These are phyloP conservation scores for Tuber indicum DNA, from an alignment of 495 filamentous ascomycete species.

Conservation along the genomic window DNA sequence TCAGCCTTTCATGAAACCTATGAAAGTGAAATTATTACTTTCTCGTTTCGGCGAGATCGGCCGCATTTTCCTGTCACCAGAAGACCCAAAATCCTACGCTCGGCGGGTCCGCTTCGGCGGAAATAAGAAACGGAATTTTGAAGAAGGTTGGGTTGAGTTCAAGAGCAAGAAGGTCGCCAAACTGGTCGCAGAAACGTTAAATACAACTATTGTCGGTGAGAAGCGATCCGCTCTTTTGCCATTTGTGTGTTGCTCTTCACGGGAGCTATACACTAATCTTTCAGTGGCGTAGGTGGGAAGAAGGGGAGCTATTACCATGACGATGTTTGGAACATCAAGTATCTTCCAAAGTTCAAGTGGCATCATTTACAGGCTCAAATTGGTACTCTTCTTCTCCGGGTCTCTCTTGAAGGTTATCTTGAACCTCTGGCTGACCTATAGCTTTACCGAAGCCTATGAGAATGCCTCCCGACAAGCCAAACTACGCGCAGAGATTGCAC, in stretches of 20 bases:
- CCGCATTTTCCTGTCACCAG: slow-evolving; percentile 80
- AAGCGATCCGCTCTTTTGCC: background rate
- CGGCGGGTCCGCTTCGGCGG: slow-evolving; percentile 60
- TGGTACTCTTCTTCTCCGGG: slow-evolving; percentile 46
- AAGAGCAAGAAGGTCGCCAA: slow-evolving; percentile 70
- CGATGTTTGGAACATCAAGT: slow-evolving; percentile 83
- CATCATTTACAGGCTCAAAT: slow-evolving; percentile 50
- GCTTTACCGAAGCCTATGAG: slow-evolving; percentile 48
- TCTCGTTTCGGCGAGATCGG: slow-evolving; percentile 71
- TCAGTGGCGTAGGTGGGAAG: slow-evolving; percentile 55
- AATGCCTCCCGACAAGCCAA: slow-evolving; percentile 72
- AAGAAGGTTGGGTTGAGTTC: slow-evolving; percentile 95
- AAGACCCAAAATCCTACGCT: slow-evolving; percentile 57
- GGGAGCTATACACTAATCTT: background rate
- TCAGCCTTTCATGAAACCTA: slow-evolving; percentile 81
- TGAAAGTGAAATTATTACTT: slow-evolving; percentile 68
- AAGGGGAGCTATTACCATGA: slow-evolving; percentile 88
- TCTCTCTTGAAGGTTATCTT: slow-evolving; percentile 59
- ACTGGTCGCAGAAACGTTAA: slow-evolving; percentile 73
- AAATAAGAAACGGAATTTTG: slow-evolving; percentile 81
- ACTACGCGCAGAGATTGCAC: slow-evolving; percentile 71
- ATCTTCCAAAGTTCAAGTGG: slow-evolving; percentile 85
- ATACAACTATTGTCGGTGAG: slow-evolving; percentile 60
- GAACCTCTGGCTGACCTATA: background rate
- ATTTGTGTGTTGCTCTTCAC: background rate